Conservation (phyloP, 1,284 basidiomycete genomes). For the Neotropicomus parvogracilis region DNA sequence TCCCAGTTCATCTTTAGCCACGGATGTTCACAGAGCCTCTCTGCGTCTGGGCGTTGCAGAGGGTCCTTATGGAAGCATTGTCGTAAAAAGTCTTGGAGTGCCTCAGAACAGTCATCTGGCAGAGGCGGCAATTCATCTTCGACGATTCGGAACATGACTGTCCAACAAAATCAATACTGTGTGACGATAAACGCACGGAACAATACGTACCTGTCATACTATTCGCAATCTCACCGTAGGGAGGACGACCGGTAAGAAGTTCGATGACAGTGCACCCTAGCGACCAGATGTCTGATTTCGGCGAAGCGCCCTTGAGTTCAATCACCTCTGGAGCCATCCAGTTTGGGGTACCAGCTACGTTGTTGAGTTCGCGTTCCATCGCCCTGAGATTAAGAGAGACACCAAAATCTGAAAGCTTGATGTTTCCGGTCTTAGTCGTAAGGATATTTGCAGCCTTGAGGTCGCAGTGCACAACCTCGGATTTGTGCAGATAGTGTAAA, state of each 20-base stretch:
- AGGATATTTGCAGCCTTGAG: conserved; percentile 99
- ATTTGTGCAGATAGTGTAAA: conserved; percentile 81
- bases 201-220: conserved; percentile 70
- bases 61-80: conserved; percentile 92
- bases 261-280: conserved; percentile 93
- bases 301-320: conserved; percentile 71
- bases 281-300: conserved; percentile 88
- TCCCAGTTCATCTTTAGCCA: conserved; percentile 85
- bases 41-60: conserved; percentile 72
- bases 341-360: conserved; percentile 91
- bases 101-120: conserved; percentile 72
- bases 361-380: conserved; percentile 83
- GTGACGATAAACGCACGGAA: conserved; percentile 3
- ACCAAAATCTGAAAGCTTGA: conserved; percentile 98
- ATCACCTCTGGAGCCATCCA: conserved; percentile 99
- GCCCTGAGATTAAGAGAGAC: conserved; percentile 98
- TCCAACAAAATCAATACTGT: conserved; percentile 13
- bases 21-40: conserved; percentile 80
- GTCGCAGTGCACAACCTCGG: conserved; percentile 85
- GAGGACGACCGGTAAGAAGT: conserved; percentile 86
- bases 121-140: conserved; percentile 87
- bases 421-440: conserved; percentile 94
- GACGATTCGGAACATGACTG: conserved; percentile 94
- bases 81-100: conserved; percentile 73
- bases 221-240: conserved; percentile 83